Evolutionary conservation across 1,139 yeast genomes (phyloP), one percentile per base, ranked within the genome.

Genomic region (Yamadazyma aaseri): DNA sequence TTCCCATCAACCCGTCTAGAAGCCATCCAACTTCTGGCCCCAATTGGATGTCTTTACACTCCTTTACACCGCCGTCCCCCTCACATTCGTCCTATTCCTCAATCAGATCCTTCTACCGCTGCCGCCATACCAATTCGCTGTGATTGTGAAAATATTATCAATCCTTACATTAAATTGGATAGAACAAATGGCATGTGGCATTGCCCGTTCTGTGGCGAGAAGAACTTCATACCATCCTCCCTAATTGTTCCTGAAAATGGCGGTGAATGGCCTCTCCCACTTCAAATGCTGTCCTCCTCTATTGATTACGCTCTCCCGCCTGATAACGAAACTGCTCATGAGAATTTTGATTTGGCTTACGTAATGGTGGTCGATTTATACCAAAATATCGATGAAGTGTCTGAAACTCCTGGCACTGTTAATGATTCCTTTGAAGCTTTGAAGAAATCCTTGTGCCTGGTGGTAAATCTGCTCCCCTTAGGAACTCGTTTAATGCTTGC

Each of bases 1-100:
- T 69, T 78, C 44, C 73, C 74, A 1, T 53, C 61, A 15, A 67
- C 73, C 0, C 49, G 69, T 23, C 46, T 65, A 6, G 73, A 68
- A 38, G 60, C 56, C 6, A 48, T 60, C 0, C 58, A 50, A 20
- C 39, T 65, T 28, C 53, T 58, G 41, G 51, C 64, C 3, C 73
- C 73, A 1, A 31, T 67, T 26, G 74, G 71, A 5, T 65, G 73
- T 39, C 41, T 67, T 14, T 62, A 54, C 37, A 45, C 61, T 1
- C 73, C 73, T 5, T 45, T 60, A 9, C 39, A 43, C 23, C 29
- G 32, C 8, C 17, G 46, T 29, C 22, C 28, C 6, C 27, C 31
- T 5, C 33, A 32, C 26, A 25, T 30, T 18, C 31, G 16, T 26
- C 41, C 29, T 11, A 36, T 36, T 12, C 17, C 43, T 31, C n/a